A percentile compares a stretch with the other conserved stretches of the same genome.
phyloP scores from a whole-genome alignment of 2,329 filamentous ascomycete genomes.

The Calonectria pteridis region DNA sequence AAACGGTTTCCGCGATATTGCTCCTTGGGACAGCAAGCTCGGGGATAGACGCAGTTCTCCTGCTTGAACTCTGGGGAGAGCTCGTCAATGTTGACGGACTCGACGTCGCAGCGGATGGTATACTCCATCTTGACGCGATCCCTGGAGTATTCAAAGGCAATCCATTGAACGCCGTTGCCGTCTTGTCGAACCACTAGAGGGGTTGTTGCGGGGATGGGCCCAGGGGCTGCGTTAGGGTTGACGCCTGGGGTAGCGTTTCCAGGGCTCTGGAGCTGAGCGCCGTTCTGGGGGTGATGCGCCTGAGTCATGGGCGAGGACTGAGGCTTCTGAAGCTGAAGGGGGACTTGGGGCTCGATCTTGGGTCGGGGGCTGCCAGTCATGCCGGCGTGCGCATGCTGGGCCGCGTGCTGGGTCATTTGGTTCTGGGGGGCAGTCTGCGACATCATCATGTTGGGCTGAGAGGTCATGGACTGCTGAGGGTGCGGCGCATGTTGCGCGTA shows the following conservation, averaged over 20 bases:
- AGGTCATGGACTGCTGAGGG: slow-evolving; percentile 69
- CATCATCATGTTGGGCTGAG: slow-evolving; percentile 76
- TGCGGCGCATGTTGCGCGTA: slow-evolving; percentile 70
- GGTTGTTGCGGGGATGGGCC: slow-evolving; percentile 96
- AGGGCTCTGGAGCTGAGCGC: slow-evolving; percentile 55
- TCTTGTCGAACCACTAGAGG: slow-evolving; percentile 95
- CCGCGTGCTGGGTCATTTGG: slow-evolving; percentile 70
- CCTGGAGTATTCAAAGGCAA: slow-evolving; percentile 96
- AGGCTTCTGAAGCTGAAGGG: slow-evolving; percentile 71
- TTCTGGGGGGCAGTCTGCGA: slow-evolving; percentile 69
- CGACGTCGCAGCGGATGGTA: slow-evolving; percentile 96
- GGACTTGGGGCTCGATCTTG: slow-evolving; percentile 73
- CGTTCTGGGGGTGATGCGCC: slow-evolving; percentile 52
- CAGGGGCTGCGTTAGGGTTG: slow-evolving; percentile 92
- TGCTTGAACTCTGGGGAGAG: slow-evolving; percentile 92
- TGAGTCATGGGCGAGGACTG: slow-evolving; percentile 58
- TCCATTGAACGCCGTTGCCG: slow-evolving; percentile 98
- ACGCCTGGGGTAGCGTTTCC: slow-evolving; percentile 63
- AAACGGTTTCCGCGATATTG: slow-evolving; percentile 96
- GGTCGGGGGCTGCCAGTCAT: slow-evolving; percentile 73
- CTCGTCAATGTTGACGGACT: slow-evolving; percentile 92
- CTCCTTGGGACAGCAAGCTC: slow-evolving; percentile 94
- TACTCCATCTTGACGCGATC: slow-evolving; percentile 99
- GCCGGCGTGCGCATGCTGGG: slow-evolving; percentile 64
- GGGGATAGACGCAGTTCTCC: slow-evolving; percentile 97